Base-by-base conservation (phyloP, 2,329 filamentous ascomycete species). In the Aspergillus candidus region DNA sequence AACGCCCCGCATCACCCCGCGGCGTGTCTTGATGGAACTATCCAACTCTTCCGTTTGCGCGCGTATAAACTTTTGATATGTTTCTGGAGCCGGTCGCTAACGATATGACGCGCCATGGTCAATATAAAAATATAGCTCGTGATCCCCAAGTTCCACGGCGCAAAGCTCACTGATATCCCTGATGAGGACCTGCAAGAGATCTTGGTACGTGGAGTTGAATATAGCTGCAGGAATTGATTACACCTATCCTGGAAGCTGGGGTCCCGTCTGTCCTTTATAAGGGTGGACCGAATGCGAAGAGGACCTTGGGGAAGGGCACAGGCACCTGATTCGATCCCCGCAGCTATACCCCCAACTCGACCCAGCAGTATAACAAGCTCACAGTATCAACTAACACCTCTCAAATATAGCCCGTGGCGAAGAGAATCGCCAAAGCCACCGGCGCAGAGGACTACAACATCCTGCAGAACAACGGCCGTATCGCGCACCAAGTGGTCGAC, bases 61-160 rank as follows among this genome's bases (percentile, higher is more conserved):
- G 22, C 22, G 22, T 27, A 27, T 4, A 27, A 8, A 8, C 6
- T 8, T 27, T 3, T 10, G 22, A 8, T 27, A 27, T 27, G 6
- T 27, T 27, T 27, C 6, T 10, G 22, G 22, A 27, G 22, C 7
- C 10, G 22, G 6, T 27, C 4, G 22, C 22, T 27, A 27, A 27
- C 6, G 22, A 10, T 6, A 27, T 27, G 22, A 22, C 18, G 6
- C 22, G 7, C 22, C 8, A 3, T 27, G 22, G 22, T 27, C 22
- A 27, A 27, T 27, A 27, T 10, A 27, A 27, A 27, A 27, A 27
- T 27, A 27, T 27, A 94, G 91, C 88, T 98, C 62, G 85, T 98
- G 48, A 94, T 98, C 55, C 93, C 93, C 53, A 98, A 98, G 72
- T 79, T 81, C 71, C 93, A 98, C 71, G 93, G 91, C 63, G 86